phyloP scores from a whole-genome alignment of 331 rosid species.

The Ulmus americana region DNA sequence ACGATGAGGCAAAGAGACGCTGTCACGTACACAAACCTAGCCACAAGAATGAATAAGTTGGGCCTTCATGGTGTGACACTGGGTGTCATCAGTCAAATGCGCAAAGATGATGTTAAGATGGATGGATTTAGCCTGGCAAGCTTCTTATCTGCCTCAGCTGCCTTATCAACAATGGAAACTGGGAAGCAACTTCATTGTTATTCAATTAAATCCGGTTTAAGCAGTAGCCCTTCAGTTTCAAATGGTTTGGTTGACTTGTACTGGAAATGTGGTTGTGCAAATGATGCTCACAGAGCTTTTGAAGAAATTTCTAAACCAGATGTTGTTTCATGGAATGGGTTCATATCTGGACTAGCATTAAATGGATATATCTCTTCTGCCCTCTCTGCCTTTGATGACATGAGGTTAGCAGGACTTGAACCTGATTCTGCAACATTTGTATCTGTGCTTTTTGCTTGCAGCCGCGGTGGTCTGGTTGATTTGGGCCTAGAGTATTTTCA shows the following conservation, averaged over 20 bases:
- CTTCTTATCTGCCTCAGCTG: slow-evolving; percentile 60
- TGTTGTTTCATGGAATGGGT: slow-evolving; percentile 54
- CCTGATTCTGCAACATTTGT: slow-evolving; percentile 50
- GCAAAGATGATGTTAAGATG: slow-evolving; percentile 40
- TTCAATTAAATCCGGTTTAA: slow-evolving; percentile 48
- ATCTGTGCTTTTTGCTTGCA: slow-evolving; percentile 48
- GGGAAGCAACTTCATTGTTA: slow-evolving; percentile 57
- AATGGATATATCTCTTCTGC: slow-evolving; percentile 37
- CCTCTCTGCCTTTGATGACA: slow-evolving; percentile 56
- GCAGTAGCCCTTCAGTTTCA: slow-evolving; percentile 35
- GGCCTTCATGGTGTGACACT: slow-evolving; percentile 47
- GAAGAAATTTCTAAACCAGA: slow-evolving; percentile 40
- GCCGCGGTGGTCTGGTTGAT: slow-evolving; percentile 52
- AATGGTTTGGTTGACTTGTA: slow-evolving; percentile 50
- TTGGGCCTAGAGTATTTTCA: slow-evolving; percentile 48
- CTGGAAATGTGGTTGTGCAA: slow-evolving; percentile 51
- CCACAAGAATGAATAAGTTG: slow-evolving; percentile 43
- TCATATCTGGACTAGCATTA: slow-evolving; percentile 51
- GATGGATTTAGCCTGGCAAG: slow-evolving; percentile 50
- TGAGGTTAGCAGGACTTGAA: slow-evolving; percentile 50
- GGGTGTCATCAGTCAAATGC: slow-evolving; percentile 38
- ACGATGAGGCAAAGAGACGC: slow-evolving; percentile 42
- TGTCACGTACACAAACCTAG: slow-evolving; percentile 56
- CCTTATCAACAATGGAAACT: slow-evolving; percentile 42
- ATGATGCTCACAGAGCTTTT: slow-evolving; percentile 44